These are phyloP conservation scores for Cyberlindnera galapagoensis DNA, from an alignment of 805 yeast species.

Conservation along the genomic window DNA sequence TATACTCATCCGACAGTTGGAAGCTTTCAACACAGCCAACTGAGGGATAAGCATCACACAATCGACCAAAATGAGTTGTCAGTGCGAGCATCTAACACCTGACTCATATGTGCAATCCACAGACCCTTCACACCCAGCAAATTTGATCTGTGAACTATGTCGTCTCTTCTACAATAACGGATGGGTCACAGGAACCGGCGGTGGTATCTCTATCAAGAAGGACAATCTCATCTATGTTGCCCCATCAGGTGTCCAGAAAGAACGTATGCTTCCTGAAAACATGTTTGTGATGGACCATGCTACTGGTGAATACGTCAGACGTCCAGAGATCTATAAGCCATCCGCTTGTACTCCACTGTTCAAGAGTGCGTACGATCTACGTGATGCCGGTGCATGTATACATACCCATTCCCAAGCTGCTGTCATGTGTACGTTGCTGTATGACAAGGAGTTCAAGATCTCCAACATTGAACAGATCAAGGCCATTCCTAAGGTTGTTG, in stretches of 20 bases:
- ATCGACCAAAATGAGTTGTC: slow-evolving; percentile 8
- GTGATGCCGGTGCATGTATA: slow-evolving; percentile 86
- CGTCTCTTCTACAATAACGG: slow-evolving; percentile 67
- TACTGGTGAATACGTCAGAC: slow-evolving; percentile 44
- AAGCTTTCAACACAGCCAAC: no score
- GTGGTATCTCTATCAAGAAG: slow-evolving; percentile 74
- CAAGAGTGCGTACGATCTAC: slow-evolving; percentile 54
- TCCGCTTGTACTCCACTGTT: slow-evolving; percentile 92
- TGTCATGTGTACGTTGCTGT: slow-evolving; percentile 70
- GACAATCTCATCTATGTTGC: slow-evolving; percentile 63
- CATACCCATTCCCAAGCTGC: slow-evolving; percentile 93
- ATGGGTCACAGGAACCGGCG: slow-evolving; percentile 97
- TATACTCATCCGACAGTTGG: no score
- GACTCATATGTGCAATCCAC: slow-evolving; percentile 18
- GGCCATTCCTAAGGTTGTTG: slow-evolving; percentile 59
- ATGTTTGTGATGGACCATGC: slow-evolving; percentile 69
- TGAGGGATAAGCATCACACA: no score
- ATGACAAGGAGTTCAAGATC: slow-evolving; percentile 65
- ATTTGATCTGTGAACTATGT: slow-evolving; percentile 78
- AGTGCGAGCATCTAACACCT: slow-evolving; percentile 3
- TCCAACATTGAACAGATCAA: slow-evolving; percentile 86
- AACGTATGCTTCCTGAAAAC: slow-evolving; percentile 73
- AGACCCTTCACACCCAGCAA: slow-evolving; percentile 52
- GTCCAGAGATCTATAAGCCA: slow-evolving; percentile 71
- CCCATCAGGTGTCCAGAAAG: slow-evolving; percentile 96